Conservation (phyloP, 306 rosid genomes). For the Geum urbanum region DNA sequence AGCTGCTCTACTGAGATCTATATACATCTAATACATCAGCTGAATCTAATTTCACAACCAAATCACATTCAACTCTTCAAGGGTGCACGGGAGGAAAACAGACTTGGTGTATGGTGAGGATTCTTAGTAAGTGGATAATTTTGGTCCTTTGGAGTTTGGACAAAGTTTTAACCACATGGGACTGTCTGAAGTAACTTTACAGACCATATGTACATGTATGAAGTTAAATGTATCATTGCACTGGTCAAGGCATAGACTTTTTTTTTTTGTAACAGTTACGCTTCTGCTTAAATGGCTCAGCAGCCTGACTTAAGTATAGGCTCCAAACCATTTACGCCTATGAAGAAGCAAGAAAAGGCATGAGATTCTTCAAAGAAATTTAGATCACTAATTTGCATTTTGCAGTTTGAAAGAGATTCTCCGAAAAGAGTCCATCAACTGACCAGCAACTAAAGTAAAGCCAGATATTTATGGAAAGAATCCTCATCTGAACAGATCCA, state of each 20-base stretch:
- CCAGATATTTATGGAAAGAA: background rate
- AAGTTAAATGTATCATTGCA: no score
- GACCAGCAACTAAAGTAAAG: slow-evolving; percentile 5
- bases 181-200: background rate
- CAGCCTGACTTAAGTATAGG: background rate
- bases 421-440: background rate
- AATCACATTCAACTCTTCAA: background rate
- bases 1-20: no score
- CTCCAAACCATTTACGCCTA: background rate
- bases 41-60: background rate
- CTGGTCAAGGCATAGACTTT: no score
- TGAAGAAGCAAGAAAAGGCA: background rate
- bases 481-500: background rate
- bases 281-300: background rate
- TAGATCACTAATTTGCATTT: background rate
- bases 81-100: background rate
- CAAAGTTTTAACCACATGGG: background rate
- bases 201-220: no score
- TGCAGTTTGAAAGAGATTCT: background rate
- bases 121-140: no score
- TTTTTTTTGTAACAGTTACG: background rate
- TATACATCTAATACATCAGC: no score
- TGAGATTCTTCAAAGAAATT: background rate
- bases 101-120: background rate
- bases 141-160: background rate